Evolutionary conservation across 768 basidiomycete species (phyloP), one percentile per base, ranked within the genome.

Genomic region (Rhodotorula graminis): DNA sequence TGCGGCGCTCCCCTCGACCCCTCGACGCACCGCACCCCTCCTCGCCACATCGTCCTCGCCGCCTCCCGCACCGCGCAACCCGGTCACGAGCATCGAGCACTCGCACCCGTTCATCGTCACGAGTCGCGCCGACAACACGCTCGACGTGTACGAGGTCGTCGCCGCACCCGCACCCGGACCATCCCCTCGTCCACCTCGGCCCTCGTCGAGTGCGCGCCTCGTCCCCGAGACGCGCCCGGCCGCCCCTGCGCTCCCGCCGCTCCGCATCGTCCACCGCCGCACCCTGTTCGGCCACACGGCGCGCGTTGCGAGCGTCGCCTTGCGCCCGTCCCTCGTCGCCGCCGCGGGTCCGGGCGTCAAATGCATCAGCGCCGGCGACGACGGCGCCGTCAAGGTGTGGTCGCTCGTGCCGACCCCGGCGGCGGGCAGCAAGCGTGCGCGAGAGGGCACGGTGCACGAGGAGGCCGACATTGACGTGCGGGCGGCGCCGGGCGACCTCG

Each of bases 261-360:
- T 57, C 56, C 49, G 25, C 59, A 16, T 67, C 37, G 50, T 19
- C 7, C 60, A 69, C 49, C 64, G 64, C n/a, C 60, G 67, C 8
- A 71, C 73, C 7, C 64, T 75, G 15, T 75, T 71, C 46, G 73
- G 73, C 29, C 73, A 75, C 31, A 75, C 73, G 23, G 70, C 69
- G 0, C n/a, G 69, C 10, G 73, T 75, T 8, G 60, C 40, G 12
- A 27, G 44, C 53, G 64, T 75, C 14, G 73, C 73, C 40, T 29
- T 75, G 47, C 29, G 64, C 21, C 33, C 50, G 15, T 25, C 25
- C 25, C 14, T 21, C 8, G 37, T 37, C 37, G 37, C 5, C 37
- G 9, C 5, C 37, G 4, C 37, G 37, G 12, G 44, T 14, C 9
- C 9, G 19, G 31, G 44, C 42, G n/a, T 56, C 14, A n/a, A 55